phyloP scores from a whole-genome alignment of 768 basidiomycete genomes.

The Peribolospora baueri region DNA sequence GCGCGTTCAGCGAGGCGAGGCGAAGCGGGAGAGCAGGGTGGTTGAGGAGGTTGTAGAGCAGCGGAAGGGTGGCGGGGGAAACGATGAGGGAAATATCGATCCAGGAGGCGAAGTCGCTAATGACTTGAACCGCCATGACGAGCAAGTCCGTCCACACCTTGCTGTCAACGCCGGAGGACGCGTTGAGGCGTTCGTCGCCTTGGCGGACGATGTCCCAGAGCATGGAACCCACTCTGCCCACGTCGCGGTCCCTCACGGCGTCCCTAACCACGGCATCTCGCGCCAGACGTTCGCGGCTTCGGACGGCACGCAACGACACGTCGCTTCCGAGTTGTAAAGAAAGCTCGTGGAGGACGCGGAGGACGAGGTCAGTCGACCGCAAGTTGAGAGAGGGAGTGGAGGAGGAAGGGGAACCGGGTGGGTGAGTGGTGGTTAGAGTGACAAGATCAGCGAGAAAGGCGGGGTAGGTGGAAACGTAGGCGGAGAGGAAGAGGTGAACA shows the following conservation, averaged over 20 bases:
- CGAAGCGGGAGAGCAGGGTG: constrained; percentile 56
- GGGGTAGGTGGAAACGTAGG: constrained; percentile 66
- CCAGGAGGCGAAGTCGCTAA: constrained; percentile 77
- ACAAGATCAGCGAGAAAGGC: constrained; percentile 59
- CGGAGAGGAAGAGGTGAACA: constrained; percentile 65
- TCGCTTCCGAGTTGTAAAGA: constrained; percentile 83
- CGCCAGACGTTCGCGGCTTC: constrained; percentile 40
- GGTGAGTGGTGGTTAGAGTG: constrained; percentile 37
- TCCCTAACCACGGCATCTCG: constrained; percentile 71
- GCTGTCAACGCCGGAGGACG: constrained; percentile 20
- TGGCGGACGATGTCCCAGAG: constrained; percentile 62
- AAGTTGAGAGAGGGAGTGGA: constrained; percentile 41
- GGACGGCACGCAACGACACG: constrained; percentile 69
- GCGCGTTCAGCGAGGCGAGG: constrained; percentile 51
- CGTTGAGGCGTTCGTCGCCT: constrained; percentile 20
- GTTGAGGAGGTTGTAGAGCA: constrained; percentile 60
- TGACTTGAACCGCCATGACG: constrained; percentile 76
- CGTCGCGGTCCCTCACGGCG: constrained; percentile 64
- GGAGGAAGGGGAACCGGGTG: constrained; percentile 15
- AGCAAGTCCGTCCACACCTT: constrained; percentile 36
- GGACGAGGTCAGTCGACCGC: constrained; percentile 65
- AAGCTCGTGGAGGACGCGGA: constrained; percentile 79
- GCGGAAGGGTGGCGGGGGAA: constrained; percentile 60
- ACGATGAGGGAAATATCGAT: constrained; percentile 92
- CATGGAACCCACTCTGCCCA: constrained; percentile 58